A percentile compares a stretch with the other conserved stretches of the same genome.
phyloP scores from a whole-genome alignment of 805 yeast genomes.

The Pichia insulana region DNA sequence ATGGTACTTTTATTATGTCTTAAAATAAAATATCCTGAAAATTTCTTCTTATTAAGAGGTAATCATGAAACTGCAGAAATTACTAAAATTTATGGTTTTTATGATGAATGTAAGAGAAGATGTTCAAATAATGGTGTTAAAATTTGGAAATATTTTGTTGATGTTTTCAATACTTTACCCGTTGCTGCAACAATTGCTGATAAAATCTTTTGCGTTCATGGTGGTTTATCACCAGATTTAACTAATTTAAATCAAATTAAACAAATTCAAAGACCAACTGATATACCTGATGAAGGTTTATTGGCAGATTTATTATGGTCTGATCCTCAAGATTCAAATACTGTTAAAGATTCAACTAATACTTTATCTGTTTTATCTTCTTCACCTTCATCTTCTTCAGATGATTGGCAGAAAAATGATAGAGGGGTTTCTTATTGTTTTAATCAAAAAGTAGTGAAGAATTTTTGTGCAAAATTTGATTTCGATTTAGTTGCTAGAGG shows the following conservation, averaged over 20 bases:
- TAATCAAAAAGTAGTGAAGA: slow-evolving; percentile 64
- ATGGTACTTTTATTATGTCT: slow-evolving; percentile 42
- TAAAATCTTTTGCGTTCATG: slow-evolving; percentile 51
- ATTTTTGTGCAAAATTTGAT: slow-evolving; percentile 55
- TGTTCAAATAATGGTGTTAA: slow-evolving; percentile 27
- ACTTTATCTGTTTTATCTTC: background rate
- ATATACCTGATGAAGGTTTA: slow-evolving; percentile 72
- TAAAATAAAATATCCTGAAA: slow-evolving; percentile 52
- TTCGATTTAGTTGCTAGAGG: slow-evolving; percentile 76
- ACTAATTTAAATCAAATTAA: slow-evolving; percentile 59
- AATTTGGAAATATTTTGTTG: slow-evolving; percentile 45
- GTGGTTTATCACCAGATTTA: slow-evolving; percentile 71
- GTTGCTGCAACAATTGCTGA: slow-evolving; percentile 55
- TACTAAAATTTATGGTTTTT: slow-evolving; percentile 52
- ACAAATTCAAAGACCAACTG: slow-evolving; percentile 70
- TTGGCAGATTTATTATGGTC: slow-evolving; percentile 78
- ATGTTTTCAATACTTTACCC: slow-evolving; percentile 50
- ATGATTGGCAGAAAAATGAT: slow-evolving; percentile 73
- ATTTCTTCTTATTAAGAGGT: slow-evolving; percentile 51
- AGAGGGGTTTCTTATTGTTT: slow-evolving; percentile 78
- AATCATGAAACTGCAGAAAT: slow-evolving; percentile 53
- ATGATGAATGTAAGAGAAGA: slow-evolving; percentile 53
- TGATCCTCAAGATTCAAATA: slow-evolving; percentile 50
- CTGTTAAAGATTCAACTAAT: background rate
- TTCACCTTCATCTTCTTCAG: slow-evolving; percentile 4